Evolutionary conservation across 1,284 basidiomycete species (phyloP), one percentile per base, ranked within the genome.

Genomic region (Puccinia polysora): DNA sequence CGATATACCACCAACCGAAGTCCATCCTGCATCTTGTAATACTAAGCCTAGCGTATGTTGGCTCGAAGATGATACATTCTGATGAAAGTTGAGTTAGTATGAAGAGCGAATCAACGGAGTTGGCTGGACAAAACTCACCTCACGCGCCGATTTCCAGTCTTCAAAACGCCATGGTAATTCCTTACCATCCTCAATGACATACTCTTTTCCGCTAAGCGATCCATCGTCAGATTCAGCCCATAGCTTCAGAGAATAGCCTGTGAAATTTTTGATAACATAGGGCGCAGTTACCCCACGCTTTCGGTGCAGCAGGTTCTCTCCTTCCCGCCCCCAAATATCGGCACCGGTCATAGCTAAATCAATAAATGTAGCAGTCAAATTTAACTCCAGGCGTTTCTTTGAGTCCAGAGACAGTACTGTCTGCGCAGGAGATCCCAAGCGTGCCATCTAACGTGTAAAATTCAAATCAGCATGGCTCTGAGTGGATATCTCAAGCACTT

Each of bases 151-250:
- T 80, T 89, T 89, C 89, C 92, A 95, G 77, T 98, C 95, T 78
- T 97, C 93, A 77, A 99, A 98, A 72, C 93, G 84, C 96, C 96
- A 99, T 63, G 97, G 95, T 15, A 91, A 83, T 1, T 85, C 87
- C 75, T 89, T 85, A 53, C 89, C 89, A 75, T 94, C 86, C 14
- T 82, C 82, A 2, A 85, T 77, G 25, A 80, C 76, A 70, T 69
- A 62, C 68, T 73, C 80, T 38, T 81, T 80, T 6, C 81, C 77
- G 70, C 85, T 84, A 58, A 84, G 84, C 8, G 81, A 79, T 72
- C 81, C 82, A 28, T 78, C 78, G 49, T 75, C 63, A 34, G 58
- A 55, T 25, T 72, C 59, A 34, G 70, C 60, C 70, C 56, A 93
- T 23, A 96, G 80, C 59, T 87, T 84, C 43, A 97, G 82, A 1